Conservation (phyloP, 371 early-diverging fungal genomes). For the Batkoa obscura region DNA sequence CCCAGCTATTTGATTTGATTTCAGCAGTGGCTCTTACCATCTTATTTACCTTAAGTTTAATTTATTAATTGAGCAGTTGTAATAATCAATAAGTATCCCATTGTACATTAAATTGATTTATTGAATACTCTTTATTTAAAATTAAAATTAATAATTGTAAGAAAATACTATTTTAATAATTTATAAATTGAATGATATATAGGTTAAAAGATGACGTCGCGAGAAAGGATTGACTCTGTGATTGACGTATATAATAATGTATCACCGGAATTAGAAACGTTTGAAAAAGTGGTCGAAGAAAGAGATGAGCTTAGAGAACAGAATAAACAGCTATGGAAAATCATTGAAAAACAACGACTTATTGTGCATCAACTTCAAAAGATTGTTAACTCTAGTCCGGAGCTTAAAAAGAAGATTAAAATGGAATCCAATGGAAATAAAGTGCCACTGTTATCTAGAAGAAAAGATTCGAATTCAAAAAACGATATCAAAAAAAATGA, state of each 20-base stretch:
- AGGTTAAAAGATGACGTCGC: not conserved
- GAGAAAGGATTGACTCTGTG: not conserved
- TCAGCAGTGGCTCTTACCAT: too few relatives aligned
- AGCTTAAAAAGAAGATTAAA: not conserved
- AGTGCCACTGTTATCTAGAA: not conserved
- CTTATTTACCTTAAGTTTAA: too few relatives aligned
- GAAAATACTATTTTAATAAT: too few relatives aligned
- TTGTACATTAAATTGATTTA: too few relatives aligned
- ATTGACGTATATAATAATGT: not conserved
- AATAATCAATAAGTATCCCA: too few relatives aligned
- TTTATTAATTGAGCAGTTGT: too few relatives aligned
- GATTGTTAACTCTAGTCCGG: not conserved
- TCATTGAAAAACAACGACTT: slow-evolving; percentile 68
- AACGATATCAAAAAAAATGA: not conserved
- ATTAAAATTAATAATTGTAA: too few relatives aligned
- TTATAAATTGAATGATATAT: not conserved
- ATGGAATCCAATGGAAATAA: not conserved
- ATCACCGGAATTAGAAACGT: not conserved
- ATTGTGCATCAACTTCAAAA: slow-evolving; percentile 53
- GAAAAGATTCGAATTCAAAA: not conserved
- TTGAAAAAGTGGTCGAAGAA: slow-evolving; percentile 22
- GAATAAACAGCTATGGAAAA: slow-evolving; percentile 75
- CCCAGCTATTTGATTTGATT: too few relatives aligned
- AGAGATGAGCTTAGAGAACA: slow-evolving; percentile 45
- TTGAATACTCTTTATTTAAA: too few relatives aligned